phyloP scores from a whole-genome alignment of 495 filamentous ascomycete genomes.

The Penicillium longicatenatum region DNA sequence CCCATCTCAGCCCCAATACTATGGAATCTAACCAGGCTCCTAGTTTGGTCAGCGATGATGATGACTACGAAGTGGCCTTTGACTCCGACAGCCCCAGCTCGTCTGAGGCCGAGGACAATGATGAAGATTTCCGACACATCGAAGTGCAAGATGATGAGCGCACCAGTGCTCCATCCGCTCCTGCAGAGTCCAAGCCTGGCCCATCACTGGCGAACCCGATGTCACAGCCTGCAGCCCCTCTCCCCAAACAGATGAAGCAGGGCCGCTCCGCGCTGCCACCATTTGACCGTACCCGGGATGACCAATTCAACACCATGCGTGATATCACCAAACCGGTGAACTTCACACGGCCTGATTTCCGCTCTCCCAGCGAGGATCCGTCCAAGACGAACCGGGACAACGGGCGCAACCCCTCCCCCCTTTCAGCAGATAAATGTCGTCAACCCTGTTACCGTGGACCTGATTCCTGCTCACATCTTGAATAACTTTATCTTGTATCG shows the following conservation, averaged over 20 bases:
- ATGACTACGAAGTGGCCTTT: slow-evolving; percentile 62
- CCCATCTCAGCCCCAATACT: slow-evolving; percentile 78
- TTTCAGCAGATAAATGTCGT: not conserved
- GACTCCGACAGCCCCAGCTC: slow-evolving; percentile 50
- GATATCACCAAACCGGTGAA: slow-evolving; percentile 1
- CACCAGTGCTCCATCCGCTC: slow-evolving; percentile 31
- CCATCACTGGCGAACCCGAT: slow-evolving; percentile 38
- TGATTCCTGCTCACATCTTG: not conserved
- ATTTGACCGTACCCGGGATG: slow-evolving; percentile 34
- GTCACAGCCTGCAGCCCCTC: slow-evolving; percentile 28
- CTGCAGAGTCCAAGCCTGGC: slow-evolving; percentile 38
- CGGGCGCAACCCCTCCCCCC: slow-evolving; percentile 21
- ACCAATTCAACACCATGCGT: slow-evolving; percentile 51
- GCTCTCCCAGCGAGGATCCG: slow-evolving; percentile 30
- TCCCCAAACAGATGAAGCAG: slow-evolving; percentile 49
- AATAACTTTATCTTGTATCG: not conserved
- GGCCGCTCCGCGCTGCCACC: slow-evolving; percentile 46
- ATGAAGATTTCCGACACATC: slow-evolving; percentile 53
- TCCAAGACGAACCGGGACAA: slow-evolving; percentile 28
- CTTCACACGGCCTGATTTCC: not conserved
- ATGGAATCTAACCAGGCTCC: slow-evolving; percentile 78
- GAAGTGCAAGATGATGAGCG: slow-evolving; percentile 56
- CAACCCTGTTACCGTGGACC: slow-evolving; percentile 1
- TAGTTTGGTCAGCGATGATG: slow-evolving; percentile 85
- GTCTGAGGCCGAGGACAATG: slow-evolving; percentile 47